phyloP scores from a whole-genome alignment of 441 rosid genomes.

The Pelargonium fulgidum region DNA sequence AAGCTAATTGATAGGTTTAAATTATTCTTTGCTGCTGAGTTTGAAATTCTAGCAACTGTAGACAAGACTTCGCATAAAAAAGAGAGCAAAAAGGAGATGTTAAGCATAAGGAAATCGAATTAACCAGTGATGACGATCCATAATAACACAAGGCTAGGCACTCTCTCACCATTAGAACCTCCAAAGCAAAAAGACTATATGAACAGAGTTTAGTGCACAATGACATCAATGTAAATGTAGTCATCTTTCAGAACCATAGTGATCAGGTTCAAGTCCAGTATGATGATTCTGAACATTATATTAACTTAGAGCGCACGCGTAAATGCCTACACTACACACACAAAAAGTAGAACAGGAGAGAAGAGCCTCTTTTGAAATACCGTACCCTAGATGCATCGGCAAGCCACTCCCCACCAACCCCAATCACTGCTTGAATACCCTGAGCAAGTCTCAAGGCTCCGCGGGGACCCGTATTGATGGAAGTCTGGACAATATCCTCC shows the following conservation, averaged over 20 bases:
- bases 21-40: not conserved
- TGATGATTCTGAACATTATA: not conserved
- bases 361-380: not conserved
- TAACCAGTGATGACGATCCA: not conserved
- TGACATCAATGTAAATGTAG: not conserved
- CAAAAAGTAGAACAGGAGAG: not conserved
- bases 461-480: not conserved
- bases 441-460: constrained; percentile 79
- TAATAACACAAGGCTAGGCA: not conserved
- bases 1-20: not conserved
- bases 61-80: not conserved
- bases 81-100: too few species aligned
- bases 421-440: constrained; percentile 86
- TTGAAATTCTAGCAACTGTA: not conserved
- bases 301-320: not conserved
- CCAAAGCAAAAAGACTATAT: not conserved
- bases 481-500: constrained; percentile 70
- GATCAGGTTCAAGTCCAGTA: not conserved
- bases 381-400: constrained; percentile 71
- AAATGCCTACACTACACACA: not conserved
- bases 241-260: not conserved
- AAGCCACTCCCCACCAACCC: constrained; percentile 94
- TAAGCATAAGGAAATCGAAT: too few species aligned
- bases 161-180: not conserved
- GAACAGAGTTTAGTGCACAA: not conserved